Evolutionary conservation across 129 eudicot genomes (phyloP).

Genomic region (Flaveria linearis): DNA sequence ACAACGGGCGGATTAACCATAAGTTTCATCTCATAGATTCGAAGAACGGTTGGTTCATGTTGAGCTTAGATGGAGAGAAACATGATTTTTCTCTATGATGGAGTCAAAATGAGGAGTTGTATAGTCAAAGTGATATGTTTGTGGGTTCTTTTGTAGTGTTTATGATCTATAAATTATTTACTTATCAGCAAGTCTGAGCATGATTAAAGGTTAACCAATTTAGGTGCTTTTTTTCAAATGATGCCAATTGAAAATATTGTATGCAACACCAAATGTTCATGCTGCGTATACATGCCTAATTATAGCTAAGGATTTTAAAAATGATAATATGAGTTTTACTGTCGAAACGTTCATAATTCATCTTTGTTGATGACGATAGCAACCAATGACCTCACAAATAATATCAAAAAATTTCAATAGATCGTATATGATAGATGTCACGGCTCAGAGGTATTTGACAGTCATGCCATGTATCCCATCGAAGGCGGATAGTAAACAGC

Average conservation of each 20-base stretch:
- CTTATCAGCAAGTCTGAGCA: neutral
- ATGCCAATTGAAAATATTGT: neutral
- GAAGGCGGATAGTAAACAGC: too few species aligned
- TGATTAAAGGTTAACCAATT: neutral
- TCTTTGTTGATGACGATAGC: too few species aligned
- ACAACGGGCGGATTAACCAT: constrained; percentile 78
- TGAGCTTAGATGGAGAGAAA: constrained; percentile 71
- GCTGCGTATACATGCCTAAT: neutral
- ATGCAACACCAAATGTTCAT: neutral
- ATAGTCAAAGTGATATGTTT: neutral
- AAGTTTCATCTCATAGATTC: constrained; percentile 86
- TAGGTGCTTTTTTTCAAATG: neutral
- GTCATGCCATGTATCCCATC: too few species aligned
- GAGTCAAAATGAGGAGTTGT: neutral
- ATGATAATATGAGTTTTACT: too few species aligned
- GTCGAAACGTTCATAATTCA: too few species aligned
- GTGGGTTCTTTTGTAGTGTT: neutral
- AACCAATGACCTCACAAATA: too few species aligned
- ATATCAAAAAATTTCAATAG: too few species aligned
- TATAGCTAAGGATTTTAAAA: neutral
- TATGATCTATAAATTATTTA: neutral
- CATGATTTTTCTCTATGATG: constrained; percentile 42
- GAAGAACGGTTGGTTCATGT: constrained; percentile 76
- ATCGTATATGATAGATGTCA: too few species aligned
- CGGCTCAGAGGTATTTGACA: too few species aligned